Base-by-base conservation (phyloP, 768 basidiomycete genomes). In the Boletus sensibilis region DNA sequence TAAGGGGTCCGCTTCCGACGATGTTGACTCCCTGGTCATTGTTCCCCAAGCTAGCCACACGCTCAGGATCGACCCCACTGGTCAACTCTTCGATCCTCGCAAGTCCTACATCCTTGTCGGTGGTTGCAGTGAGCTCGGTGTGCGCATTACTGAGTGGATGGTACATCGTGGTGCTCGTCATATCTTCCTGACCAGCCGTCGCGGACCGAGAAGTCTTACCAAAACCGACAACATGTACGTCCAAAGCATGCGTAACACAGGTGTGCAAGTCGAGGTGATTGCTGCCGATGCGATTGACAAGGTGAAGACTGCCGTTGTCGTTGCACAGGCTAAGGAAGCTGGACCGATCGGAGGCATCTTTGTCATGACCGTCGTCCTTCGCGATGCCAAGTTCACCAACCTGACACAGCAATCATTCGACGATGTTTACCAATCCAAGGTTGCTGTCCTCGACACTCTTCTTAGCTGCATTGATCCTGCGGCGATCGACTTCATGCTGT, bases 291-390 rank as follows among this genome's bases (percentile, higher is more conserved):
- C 71, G 9, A 40, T 55, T 12, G 58, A 62, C 52, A 60, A 55
- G 43, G 60, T 5, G 29, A 64, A 70, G 13, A 72, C 68, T 5
- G 54, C 64, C 9, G 29, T 53, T 3, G 59, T 73, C 54, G 45
- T 71, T 33, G 59, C 64, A 25, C 52, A 53, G 5, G 63, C 71
- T 1, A 56, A 59, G 41, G 55, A 62, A 21, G 58, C 42, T 7
- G 68, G 69, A 2, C 63, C 69, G 2, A 65, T 73, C 23, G 72
- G 72, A 40, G 72, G 72, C 29, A 52, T 71, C 48, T 65, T 73
- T 38, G 60, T 73, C 43, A 73, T 73, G 72, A 70, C 72, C 1
- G 66, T 72, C 23, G 71, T 73, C 25, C 72, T 73, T 41, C 69
- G 68, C 11, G 72, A 73, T 43, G 66, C 60, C 34, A 68, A 66